These are phyloP conservation scores for Trametes punicea DNA, from an alignment of 768 basidiomycete genomes.

Conservation along the genomic window DNA sequence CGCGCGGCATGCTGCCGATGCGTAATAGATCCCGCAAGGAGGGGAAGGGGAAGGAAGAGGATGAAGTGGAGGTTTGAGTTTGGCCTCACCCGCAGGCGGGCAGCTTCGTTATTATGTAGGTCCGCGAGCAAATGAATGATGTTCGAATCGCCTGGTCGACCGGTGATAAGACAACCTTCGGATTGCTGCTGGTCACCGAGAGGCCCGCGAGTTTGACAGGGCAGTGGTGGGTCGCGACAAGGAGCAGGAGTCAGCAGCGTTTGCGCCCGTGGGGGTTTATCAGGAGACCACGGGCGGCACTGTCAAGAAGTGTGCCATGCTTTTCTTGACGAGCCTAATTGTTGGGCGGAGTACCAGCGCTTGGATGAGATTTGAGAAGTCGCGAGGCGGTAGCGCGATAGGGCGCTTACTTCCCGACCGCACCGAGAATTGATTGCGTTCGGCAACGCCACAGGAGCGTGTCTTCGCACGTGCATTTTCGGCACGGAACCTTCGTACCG, in stretches of 20 bases:
- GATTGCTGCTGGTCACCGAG: background rate
- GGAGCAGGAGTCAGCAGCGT: background rate
- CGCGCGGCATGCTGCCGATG: background rate
- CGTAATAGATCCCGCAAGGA: background rate
- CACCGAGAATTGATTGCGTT: conserved; percentile 2
- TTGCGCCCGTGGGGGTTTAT: background rate
- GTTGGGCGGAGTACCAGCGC: background rate
- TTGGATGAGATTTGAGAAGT: conserved; percentile 1
- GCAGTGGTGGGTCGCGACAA: background rate
- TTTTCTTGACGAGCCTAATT: conserved; percentile 10
- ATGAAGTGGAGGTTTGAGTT: background rate
- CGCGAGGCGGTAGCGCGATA: background rate
- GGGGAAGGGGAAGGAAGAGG: background rate
- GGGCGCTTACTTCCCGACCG: background rate
- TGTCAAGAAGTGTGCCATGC: conserved; percentile 9
- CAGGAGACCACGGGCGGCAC: background rate
- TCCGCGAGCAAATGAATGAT: background rate
- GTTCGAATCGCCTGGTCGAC: conserved; percentile 11
- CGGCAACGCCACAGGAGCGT: conserved; percentile 6
- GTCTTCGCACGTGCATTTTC: conserved; percentile 3
- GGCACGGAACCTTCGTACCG: no score
- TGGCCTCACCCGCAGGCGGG: background rate
- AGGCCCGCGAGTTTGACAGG: background rate
- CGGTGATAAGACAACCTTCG: conserved; percentile 1
- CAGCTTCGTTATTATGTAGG: background rate